Evolutionary conservation across 352 stramenopile genomes (phyloP), one percentile per base, ranked within the genome.

Genomic region (Phytophthora podocarpi): DNA sequence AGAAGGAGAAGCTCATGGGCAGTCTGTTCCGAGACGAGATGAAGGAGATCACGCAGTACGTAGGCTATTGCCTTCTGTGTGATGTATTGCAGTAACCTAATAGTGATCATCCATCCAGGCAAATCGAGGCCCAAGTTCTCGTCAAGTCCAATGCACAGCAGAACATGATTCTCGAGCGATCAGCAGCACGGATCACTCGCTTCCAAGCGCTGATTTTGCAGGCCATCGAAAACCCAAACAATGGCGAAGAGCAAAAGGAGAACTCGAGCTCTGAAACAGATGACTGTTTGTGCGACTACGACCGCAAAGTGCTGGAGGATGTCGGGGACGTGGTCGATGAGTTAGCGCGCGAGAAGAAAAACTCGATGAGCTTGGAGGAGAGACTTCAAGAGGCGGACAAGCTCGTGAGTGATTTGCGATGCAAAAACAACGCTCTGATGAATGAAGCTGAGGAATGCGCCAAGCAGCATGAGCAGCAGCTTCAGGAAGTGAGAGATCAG

Each of bases 101-200:
- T 31, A 5, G 11, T 43, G 10, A n/a, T 34, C 3, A 31, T 16
- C 54, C 15, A 30, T 64, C 18, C 35, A 90, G 81, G 5, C 77
- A 80, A 45, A 84, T 88, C 30, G 74, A 80, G 16, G 59, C 65
- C 3, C 74, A 88, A 35, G 67, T 82, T 34, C 36, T 83, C 0
- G 45, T 74, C 12, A 81, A 79, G n/a, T 78, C 79, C 2, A 84
- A 65, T 20, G 76, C 65, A 5, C 76, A 87, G n/a, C 78, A 88
- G 13, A 78, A 80, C 26, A 80, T 76, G 30, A 86, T 88, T 40
- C 58, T 88, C n/a, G 76, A 90, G 47, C 65, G 72, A 0, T 88
- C 81, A 1, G 78, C 64, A 3, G 56, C 70, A 10, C 76, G 78
- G 5, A 88, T 88, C 41, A 88, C 78, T 24, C 76, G 55, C 20